Base-by-base conservation (phyloP, 2,329 filamentous ascomycete species). In the Diplodia seriata region DNA sequence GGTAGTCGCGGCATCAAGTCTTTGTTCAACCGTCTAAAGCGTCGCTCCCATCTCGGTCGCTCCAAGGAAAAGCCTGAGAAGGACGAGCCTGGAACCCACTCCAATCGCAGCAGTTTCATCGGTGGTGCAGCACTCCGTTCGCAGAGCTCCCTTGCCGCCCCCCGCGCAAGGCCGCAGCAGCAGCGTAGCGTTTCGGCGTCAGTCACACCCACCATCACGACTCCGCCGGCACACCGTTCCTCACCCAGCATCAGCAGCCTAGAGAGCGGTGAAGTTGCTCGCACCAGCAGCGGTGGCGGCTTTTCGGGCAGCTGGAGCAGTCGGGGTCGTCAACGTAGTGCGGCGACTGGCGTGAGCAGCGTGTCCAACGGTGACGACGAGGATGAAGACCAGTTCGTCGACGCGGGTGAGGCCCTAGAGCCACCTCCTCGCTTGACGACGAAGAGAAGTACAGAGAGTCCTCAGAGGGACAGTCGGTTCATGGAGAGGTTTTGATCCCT, bases 301-400 rank as follows among this genome's bases (percentile, higher is more conserved):
- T 36, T 49, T 12, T 8, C 36, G 14, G 51, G 64, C 29, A 59
- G n/a, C 31, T 63, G 59, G 55, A 51, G 66, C 36, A 61, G 55
- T 9, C 38, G 54, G 12, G 55, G 56, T 4, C 31, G 56, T 14
- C 66, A 53, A 11, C 50, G 49, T 56, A 67, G 66, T 49, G 55
- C 57, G 14, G 29, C 50, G n/a, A 56, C 57, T 11, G 36, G 50
- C 15, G 66, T 64, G 47, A 59, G 53, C 76, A 33, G 77, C 70
- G 49, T 76, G 72, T 51, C 40, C 36, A 51, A 36, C 20, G 50
- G 47, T 12, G 67, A 55, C n/a, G 66, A 65, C 5, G 67, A 56
- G 6, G 77, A 74, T 23, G 76, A 82, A 31, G 74, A 83, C 6
- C 83, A 85, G 53, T 83, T 84, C 66, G 84, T 87, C 68, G 85